Conservation (phyloP, 2,329 filamentous ascomycete species). For the Apiospora marii region DNA sequence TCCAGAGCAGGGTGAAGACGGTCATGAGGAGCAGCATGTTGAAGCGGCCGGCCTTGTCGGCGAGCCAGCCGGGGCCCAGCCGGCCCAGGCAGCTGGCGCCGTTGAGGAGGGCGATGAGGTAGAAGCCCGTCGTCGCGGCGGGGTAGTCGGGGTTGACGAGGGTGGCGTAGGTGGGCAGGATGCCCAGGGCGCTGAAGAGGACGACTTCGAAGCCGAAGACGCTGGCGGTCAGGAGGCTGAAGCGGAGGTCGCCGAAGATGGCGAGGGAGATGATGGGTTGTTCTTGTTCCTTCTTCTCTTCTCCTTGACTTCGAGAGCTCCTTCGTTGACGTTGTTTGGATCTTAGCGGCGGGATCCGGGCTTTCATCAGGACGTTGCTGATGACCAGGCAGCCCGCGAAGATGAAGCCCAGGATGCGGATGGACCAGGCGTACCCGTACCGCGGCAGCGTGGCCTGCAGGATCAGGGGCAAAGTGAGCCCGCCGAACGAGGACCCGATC, state of each 20-base stretch:
- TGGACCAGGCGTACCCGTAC: slow-evolving; percentile 46
- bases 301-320: neutral
- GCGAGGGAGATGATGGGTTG: slow-evolving; percentile 45
- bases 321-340: slow-evolving; percentile 35
- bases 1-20: slow-evolving; percentile 45
- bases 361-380: slow-evolving; percentile 35
- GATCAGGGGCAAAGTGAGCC: slow-evolving; percentile 45
- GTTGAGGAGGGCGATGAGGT: slow-evolving; percentile 71
- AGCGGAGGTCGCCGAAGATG: slow-evolving; percentile 50
- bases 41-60: slow-evolving; percentile 72
- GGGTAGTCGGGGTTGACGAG: slow-evolving; percentile 3
- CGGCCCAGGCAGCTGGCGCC: slow-evolving; percentile 71
- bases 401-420: slow-evolving; percentile 42
- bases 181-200: slow-evolving; percentile 55
- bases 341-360: slow-evolving; percentile 45
- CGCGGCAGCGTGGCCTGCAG: slow-evolving; percentile 39
- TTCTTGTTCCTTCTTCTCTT: neutral
- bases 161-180: slow-evolving; percentile 55
- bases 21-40: slow-evolving; percentile 71
- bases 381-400: slow-evolving; percentile 38
- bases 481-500: slow-evolving; percentile 37
- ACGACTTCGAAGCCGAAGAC: slow-evolving; percentile 57
- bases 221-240: slow-evolving; percentile 50
- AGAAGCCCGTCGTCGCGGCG: slow-evolving; percentile 15
- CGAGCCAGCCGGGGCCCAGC: slow-evolving; percentile 69